A percentile compares a stretch with the other conserved stretches of the same genome.
These are phyloP conservation scores for Penicillium palitans DNA, from an alignment of 2,329 filamentous ascomycete genomes.

Conservation along the genomic window DNA sequence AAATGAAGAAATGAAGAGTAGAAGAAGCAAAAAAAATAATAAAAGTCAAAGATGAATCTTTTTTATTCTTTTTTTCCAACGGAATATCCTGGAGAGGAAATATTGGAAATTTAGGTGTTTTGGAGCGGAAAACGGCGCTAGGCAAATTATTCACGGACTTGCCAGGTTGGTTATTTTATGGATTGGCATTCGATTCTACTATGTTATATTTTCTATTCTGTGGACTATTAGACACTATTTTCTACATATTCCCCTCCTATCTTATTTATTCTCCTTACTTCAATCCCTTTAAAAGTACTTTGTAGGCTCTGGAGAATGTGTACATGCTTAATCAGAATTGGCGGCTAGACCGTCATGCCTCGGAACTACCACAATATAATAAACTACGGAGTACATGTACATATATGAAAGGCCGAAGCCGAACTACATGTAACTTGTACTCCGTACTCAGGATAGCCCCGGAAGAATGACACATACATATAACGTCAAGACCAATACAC, in stretches of 20 bases:
- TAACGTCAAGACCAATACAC: not conserved
- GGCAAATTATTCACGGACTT: constrained; percentile 8
- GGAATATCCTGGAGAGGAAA: not conserved
- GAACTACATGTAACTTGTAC: not conserved
- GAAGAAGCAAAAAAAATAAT: not conserved
- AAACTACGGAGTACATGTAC: too few species aligned
- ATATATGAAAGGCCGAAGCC: not conserved
- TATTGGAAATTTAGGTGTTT: not conserved
- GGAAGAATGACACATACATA: not conserved
- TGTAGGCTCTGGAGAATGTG: not conserved
- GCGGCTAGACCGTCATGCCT: not conserved
- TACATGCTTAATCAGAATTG: not conserved
- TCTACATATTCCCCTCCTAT: not conserved
- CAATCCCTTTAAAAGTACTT: not conserved
- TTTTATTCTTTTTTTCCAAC: not conserved
- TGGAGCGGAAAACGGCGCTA: constrained; percentile 7
- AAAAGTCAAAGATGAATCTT: not conserved
- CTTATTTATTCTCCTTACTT: not conserved
- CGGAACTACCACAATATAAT: not conserved
- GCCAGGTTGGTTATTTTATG: not conserved
- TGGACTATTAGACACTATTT: not conserved
- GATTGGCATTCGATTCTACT: not conserved
- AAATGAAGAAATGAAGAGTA: not conserved
- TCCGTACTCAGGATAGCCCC: not conserved
- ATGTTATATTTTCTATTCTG: not conserved